Evolutionary conservation across 257 asterid species (phyloP), one percentile per base, ranked within the genome.

Genomic region (Solanum paucissectum): DNA sequence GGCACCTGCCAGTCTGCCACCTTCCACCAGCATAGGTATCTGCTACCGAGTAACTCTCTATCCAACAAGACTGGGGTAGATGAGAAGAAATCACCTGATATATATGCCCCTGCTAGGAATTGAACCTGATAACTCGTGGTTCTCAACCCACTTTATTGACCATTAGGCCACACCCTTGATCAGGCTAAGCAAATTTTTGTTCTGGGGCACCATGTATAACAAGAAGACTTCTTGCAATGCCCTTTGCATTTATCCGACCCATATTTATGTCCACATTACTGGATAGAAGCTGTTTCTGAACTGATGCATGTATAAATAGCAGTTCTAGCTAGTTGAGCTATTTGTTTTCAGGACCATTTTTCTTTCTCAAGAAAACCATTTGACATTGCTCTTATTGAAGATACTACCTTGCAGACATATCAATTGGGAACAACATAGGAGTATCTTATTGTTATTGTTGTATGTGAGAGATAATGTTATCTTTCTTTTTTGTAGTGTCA

Each of bases 401-500:
- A 46, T 81, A 5, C 40, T 81, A 46, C 27, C 85, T 5, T 49
- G 69, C 69, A 5, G 2, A 29, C 85, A 46, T 81, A 46, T 46
- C 69, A 81, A 18, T 46, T 27, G 16, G 69, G 37, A 81, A 81
- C 69, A 46, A n/a, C 42, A 49, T 49, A 18, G 6, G 68, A 29
- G 29, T 81, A 29, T 46, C 42, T 46, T 29, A 49, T 81, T 49
- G 10, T 18, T 27, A 29, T 49, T 27, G 66, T 79, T 79, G 6
- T 9, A 46, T 46, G 16, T 46, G 66, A 77, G 66, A 46, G 64
- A 79, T 79, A 3, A 46, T 81, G 42, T 46, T 81, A 29, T 46
- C 66, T 81, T 44, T 46, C 40, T 18, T 49, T 29, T 1, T 81
- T 94, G 93, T 92, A 97, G 99, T 90, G 99, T 97, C 86, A 95